Evolutionary conservation across 345 rosid genomes (phyloP).

Genomic region (Litchi chinensis): DNA sequence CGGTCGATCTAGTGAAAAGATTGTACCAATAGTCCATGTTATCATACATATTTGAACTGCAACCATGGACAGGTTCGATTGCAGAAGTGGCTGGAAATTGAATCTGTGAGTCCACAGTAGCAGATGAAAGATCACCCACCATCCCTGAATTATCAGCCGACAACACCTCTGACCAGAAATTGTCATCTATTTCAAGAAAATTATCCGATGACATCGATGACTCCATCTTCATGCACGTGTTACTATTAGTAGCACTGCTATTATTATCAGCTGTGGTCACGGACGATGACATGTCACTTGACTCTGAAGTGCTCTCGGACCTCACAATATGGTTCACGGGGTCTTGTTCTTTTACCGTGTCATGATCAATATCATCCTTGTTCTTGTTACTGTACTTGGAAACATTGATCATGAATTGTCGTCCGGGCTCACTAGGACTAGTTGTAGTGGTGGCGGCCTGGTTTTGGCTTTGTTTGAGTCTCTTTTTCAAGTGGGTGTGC

Average conservation of each 20-base stretch:
- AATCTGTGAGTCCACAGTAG: conserved; percentile 6
- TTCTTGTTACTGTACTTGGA: neutral
- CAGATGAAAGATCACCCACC: conserved; percentile 20
- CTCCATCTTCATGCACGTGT: conserved; percentile 15
- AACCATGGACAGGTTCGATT: conserved; percentile 9
- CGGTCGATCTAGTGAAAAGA: conserved; percentile 42
- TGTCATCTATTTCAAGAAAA: conserved; percentile 44
- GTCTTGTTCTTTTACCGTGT: neutral
- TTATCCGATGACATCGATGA: conserved; percentile 19
- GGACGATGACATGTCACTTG: conserved; percentile 37
- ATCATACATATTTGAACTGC: conserved; percentile 35
- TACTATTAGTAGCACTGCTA: conserved; percentile 15
- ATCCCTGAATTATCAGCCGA: conserved; percentile 33
- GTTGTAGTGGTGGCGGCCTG: neutral
- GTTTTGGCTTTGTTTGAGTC: conserved; percentile 36
- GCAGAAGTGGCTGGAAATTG: conserved; percentile 2
- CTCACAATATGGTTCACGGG: conserved; percentile 7
- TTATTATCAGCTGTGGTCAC: conserved; percentile 8
- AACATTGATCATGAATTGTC: neutral
- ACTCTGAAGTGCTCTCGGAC: conserved; percentile 9
- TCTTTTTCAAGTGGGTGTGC: conserved; percentile 82
- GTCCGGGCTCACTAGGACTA: neutral
- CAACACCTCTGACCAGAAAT: conserved; percentile 53
- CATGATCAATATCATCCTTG: neutral
- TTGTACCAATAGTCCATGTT: conserved; percentile 60